Evolutionary conservation across 768 basidiomycete genomes (phyloP), one percentile per base, ranked within the genome.

Genomic region (Termitomyces sp.): DNA sequence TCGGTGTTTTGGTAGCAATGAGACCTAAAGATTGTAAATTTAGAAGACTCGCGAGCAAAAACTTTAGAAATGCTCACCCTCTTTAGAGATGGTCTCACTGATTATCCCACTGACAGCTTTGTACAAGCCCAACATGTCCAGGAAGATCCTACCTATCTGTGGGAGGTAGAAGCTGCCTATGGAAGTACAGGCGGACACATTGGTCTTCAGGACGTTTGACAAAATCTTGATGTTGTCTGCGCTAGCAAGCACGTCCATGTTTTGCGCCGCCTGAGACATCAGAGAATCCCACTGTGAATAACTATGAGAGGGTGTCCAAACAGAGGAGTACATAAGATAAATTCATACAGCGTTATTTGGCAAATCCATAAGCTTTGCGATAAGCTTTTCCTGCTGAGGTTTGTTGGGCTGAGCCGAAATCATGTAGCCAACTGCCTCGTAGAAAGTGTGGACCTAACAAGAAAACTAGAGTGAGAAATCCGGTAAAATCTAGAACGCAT

Each of bases 361-460:
- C 66, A 97, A 77, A 63, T 96, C 94, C 97, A 99, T 99, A 58
- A 99, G 74, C 72, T 95, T 97, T 16, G 88, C 81, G 55, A 99
- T 97, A 57, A 99, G 80, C 66, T 93, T 91, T 75, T 98, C 97
- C 73, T 98, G 97, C 68, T 91, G 92, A 12, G 93, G 90, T 74
- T 97, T 97, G 76, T 99, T 98, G 56, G 96, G 96, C 70, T 98
- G 97, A 2, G 96, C 95, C 22, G 95, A 94, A 68, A 99, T 97
- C 97, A 98, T 98, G 80, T 98, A 94, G 4, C 97, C 97, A 52
- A 98, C 92, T 7, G 97, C 97, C 76, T 98, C 96, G 68, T 98
- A 98, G 80, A 98, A 98, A 0, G 96, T 98, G 73, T 99, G 96
- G 35, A 97, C 94, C 81, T 82, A 33, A 28, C 3, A 57, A 15